A percentile compares a stretch with the other conserved stretches of the same genome.
Evolutionary conservation across 1,284 basidiomycete species (phyloP).

Genomic region (Bjerkandera adusta): DNA sequence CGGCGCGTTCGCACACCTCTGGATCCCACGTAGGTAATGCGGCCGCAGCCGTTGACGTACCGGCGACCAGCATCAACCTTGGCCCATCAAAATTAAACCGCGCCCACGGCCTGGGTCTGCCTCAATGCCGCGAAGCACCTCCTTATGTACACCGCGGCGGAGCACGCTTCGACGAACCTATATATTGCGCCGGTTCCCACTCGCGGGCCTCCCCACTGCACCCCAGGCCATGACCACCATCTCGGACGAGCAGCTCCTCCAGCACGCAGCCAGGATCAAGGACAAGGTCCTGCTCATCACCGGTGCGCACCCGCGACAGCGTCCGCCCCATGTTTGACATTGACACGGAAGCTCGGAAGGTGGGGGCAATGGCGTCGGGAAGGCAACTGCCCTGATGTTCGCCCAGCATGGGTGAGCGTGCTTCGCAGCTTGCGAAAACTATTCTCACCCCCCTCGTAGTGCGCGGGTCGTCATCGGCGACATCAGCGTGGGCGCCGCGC

Average conservation of each 20-base stretch:
- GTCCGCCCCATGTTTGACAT: neutral
- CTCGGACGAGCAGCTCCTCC: conserved; percentile 13
- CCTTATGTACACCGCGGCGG: too few relatives aligned
- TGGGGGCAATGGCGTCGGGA: conserved; percentile 13
- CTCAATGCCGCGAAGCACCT: too few relatives aligned
- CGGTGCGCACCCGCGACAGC: conserved; percentile 1
- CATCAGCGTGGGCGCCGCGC: conserved; percentile 37
- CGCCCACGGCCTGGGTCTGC: too few relatives aligned
- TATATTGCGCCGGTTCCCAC: too few relatives aligned
- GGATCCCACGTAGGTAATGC: too few relatives aligned
- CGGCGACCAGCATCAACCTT: too few relatives aligned
- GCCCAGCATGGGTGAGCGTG: conserved; percentile 12
- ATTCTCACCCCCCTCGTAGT: conserved; percentile 26
- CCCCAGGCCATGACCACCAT: conserved; percentile 1
- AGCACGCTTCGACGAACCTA: too few relatives aligned
- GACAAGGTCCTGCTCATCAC: conserved; percentile 16
- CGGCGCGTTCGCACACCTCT: too few relatives aligned
- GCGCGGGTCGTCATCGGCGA: conserved; percentile 60
- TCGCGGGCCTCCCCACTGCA: too few relatives aligned
- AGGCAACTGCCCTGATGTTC: conserved; percentile 12
- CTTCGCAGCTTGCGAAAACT: neutral
- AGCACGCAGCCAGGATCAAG: conserved; percentile 6
- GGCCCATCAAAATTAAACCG: too few relatives aligned
- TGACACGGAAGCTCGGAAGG: too few relatives aligned
- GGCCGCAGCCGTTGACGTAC: too few relatives aligned